These are phyloP conservation scores for Apostasia ramifera DNA, from an alignment of 106 monocot species.

Conservation along the genomic window DNA sequence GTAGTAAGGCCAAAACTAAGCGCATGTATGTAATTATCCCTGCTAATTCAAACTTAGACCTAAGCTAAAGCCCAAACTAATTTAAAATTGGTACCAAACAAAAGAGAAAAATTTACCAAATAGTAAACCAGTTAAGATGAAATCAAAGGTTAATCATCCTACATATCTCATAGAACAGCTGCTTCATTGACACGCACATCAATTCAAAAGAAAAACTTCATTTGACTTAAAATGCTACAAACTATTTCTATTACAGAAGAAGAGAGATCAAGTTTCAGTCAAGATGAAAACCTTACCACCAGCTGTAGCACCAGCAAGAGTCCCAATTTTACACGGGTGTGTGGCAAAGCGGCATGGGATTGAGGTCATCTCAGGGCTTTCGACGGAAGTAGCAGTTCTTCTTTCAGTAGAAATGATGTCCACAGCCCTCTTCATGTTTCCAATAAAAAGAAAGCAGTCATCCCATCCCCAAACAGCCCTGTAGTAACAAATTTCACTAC, in stretches of 20 bases:
- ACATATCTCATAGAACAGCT: no score
- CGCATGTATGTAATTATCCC: no score
- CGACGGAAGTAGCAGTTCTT: slow-evolving; percentile 21
- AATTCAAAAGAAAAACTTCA: no score
- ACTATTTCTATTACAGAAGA: background rate
- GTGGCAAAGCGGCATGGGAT: slow-evolving; percentile 63
- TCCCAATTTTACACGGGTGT: slow-evolving; percentile 45
- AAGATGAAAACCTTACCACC: slow-evolving; percentile 77
- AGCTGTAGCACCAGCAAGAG: slow-evolving; percentile 50
- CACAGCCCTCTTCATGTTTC: slow-evolving; percentile 58
- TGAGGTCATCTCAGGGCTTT: slow-evolving; percentile 57
- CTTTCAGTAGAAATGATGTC: slow-evolving; percentile 49
- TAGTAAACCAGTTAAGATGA: no score
- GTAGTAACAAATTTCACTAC: background rate
- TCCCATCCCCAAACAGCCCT: slow-evolving; percentile 99
- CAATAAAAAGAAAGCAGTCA: slow-evolving; percentile 58
- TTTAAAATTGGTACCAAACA: no score
- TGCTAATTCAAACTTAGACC: no score
- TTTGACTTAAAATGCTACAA: no score
- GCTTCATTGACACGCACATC: no score
- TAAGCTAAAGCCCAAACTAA: no score
- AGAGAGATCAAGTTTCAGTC: slow-evolving; percentile 17
- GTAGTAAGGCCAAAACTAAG: no score
- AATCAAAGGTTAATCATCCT: no score
- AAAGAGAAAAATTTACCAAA: no score